phyloP scores from a whole-genome alignment of 495 filamentous ascomycete species.

The Penicillium angulare region DNA sequence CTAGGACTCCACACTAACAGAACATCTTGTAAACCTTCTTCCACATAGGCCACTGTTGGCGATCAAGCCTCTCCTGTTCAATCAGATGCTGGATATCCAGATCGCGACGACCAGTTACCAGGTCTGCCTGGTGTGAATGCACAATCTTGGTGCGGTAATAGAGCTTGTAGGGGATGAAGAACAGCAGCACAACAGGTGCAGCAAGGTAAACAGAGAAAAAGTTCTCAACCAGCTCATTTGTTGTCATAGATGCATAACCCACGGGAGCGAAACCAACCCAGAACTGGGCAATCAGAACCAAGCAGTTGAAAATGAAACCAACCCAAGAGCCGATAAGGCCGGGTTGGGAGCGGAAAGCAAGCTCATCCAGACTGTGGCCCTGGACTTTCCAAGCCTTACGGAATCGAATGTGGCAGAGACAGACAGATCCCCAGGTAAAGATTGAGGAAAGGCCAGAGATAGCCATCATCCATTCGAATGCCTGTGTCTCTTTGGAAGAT shows the following conservation, averaged over 20 bases:
- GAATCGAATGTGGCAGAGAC: slow-evolving; percentile 88
- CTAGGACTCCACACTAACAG: too few species aligned
- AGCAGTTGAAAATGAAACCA: slow-evolving; percentile 72
- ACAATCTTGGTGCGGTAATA: slow-evolving; percentile 69
- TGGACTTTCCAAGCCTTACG: slow-evolving; percentile 71
- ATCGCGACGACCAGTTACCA: slow-evolving; percentile 85
- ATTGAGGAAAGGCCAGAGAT: slow-evolving; percentile 84
- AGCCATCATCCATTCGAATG: slow-evolving; percentile 86
- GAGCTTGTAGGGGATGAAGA: slow-evolving; percentile 80
- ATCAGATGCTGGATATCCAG: slow-evolving; percentile 74
- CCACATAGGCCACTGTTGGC: slow-evolving; percentile 74
- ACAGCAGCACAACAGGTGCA: slow-evolving; percentile 72
- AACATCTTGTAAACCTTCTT: slow-evolving; percentile 69
- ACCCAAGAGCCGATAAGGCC: slow-evolving; percentile 83
- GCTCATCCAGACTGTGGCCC: slow-evolving; percentile 67
- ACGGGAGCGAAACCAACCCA: slow-evolving; percentile 87
- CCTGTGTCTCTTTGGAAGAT: slow-evolving; percentile 56
- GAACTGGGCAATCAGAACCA: slow-evolving; percentile 90
- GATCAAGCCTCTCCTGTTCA: slow-evolving; percentile 72
- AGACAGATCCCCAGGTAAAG: slow-evolving; percentile 93
- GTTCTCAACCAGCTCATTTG: slow-evolving; percentile 46
- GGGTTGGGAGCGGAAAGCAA: slow-evolving; percentile 77
- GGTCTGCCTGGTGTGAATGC: slow-evolving; percentile 69
- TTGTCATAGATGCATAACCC: slow-evolving; percentile 46
- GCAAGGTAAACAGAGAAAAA: slow-evolving; percentile 85